A percentile compares a stretch with the other conserved stretches of the same genome.
Conservation (phyloP, 176 grass and related monocot genomes). For the Eleusine coracana region DNA sequence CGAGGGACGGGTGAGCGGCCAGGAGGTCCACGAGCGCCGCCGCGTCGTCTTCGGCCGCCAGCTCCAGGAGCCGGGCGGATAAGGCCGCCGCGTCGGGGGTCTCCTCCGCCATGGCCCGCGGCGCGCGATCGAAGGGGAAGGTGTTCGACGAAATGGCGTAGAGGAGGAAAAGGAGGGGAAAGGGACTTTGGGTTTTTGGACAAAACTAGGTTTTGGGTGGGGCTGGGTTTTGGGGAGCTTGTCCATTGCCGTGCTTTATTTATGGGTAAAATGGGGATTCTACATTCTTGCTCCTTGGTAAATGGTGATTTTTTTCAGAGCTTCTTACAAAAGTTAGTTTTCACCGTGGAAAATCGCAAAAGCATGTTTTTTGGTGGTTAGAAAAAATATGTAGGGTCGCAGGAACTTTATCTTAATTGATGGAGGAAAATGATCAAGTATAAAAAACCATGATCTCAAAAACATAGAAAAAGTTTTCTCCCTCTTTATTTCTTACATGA, state of each 20-base stretch:
- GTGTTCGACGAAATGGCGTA: conserved; percentile 45
- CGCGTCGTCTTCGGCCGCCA: conserved; percentile 55
- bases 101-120: conserved; percentile 47
- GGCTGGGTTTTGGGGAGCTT: conserved; percentile 9
- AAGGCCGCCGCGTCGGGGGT: conserved; percentile 3
- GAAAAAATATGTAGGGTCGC: too few relatives aligned
- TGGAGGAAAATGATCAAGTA: neutral
- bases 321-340: neutral
- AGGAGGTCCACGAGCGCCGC: conserved; percentile 38
- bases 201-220: conserved; percentile 39
- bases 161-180: conserved; percentile 8
- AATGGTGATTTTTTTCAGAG: neutral
- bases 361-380: neutral
- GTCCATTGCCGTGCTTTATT: conserved; percentile 12
- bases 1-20: conserved; percentile 39
- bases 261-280: conserved; percentile 24
- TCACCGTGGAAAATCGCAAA: neutral
- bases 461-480: neutral
- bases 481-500: too few relatives aligned
- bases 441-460: neutral
- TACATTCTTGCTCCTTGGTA: neutral
- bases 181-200: conserved; percentile 51
- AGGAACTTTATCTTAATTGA: neutral
- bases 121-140: conserved; percentile 39
- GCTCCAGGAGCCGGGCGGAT: conserved; percentile 48